Evolutionary conservation across 2,329 filamentous ascomycete genomes (phyloP), one percentile per base, ranked within the genome.

Genomic region (Penicillium rolfsii): DNA sequence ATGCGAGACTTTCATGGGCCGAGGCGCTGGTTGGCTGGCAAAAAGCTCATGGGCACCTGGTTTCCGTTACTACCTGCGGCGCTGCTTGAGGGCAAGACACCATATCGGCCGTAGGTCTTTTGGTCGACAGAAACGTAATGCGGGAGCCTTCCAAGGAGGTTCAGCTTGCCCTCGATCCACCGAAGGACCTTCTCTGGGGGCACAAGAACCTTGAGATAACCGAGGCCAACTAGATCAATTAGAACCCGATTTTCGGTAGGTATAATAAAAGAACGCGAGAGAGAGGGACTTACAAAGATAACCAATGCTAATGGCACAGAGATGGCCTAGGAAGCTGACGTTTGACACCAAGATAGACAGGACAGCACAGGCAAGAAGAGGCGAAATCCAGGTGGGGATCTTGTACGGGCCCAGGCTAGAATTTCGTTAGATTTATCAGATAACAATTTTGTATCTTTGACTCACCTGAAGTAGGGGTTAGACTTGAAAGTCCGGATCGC

Each of bases 61-160:
- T 55, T 67, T 26, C 59, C 79, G 65, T 55, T 76, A 70, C 49
- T 60, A 68, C 30, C 73, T n/a, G 67, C 63, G 19, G 71, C 55
- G 41, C 65, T 73, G 22, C 76, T 81, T 1, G 87, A 84, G 2
- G 93, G 94, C 59, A 98, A 80, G 14, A 97, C 90, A 1, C 94
- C 94, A 70, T 96, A 97, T 56, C 94, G 85, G 7, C 94, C 94
- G 71, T 94, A 97, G 5, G 91, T 97, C 83, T 97, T 97, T 77
- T 97, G 93, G 72, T 98, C 94, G 16, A 97, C 89, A 59, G 91
- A 96, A 52, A 98, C 90, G 71, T 97, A 98, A 77, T 96, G 91
- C 48, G 94, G 94, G 28, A 98, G 79, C 61, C 92, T 84, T 22
- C 88, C 91, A 24, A 97, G 82, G 9, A 98, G 83, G 72, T 96